Base-by-base conservation (phyloP, 306 rosid species). In the Vachellia pachyceras region DNA sequence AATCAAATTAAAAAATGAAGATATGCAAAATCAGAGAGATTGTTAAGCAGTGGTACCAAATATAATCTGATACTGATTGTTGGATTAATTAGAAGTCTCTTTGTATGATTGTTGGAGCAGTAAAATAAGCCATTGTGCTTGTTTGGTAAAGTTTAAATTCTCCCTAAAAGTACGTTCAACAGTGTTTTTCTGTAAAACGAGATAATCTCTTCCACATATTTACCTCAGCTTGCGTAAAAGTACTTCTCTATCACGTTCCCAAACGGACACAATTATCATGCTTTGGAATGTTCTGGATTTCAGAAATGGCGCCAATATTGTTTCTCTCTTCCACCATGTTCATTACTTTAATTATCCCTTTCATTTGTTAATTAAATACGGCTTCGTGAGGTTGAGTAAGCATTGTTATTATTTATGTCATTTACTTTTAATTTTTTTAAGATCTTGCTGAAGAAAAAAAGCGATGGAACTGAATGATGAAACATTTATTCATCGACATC, bases 241-340 rank as follows among this genome's bases (percentile, higher is more conserved):
- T n/a, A n/a, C n/a, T n/a, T n/a, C n/a, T n/a, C n/a, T n/a, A n/a
- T n/a, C n/a, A n/a, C n/a, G n/a, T n/a, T n/a, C n/a, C n/a, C n/a
- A n/a, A n/a, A n/a, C n/a, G n/a, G 14, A 10, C 8, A 49, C 22
- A 7, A 20, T 18, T 67, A 17, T 39, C 44, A 39, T 3, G 45
- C 49, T 39, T 36, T 39, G 25, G 68, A 61, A 23, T 25, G 37
- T 29, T 61, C 18, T 61, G 40, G 8, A 61, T 65, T 17, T 0
- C 17, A n/a, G 35, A 69, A 46, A 46, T 58, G 54, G 54, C 29
- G 52, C 54, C 73, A 41, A 14, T 14, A 36, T 41, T 69, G 73
- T 54, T 69, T 69, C 52, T 69, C 42, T 69, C 54, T 41, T 69
- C 73, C 10, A 54, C 73, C 5, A 69, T 69, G 7, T 9, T 20